Conservation (phyloP, 73 alveolate genomes). For the Blepharisma stoltei region DNA sequence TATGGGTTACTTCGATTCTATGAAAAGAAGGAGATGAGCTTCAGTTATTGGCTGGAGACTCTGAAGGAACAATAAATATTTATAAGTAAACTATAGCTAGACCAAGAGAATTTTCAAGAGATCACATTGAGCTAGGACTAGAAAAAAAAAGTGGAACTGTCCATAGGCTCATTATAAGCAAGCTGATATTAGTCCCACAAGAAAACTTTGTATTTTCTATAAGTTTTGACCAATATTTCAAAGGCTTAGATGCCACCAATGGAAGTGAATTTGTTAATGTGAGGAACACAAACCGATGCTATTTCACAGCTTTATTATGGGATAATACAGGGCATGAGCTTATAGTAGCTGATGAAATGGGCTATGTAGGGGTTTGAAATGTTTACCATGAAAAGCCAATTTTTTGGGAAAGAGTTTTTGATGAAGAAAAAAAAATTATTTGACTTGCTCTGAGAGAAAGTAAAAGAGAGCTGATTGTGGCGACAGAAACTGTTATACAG, state of each 20-base stretch:
- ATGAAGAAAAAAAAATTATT: slow-evolving; percentile 43
- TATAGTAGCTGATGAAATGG: slow-evolving; percentile 77
- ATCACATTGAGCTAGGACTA: slow-evolving; percentile 51
- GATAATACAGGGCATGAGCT: slow-evolving; percentile 52
- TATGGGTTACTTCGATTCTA: slow-evolving; percentile 74
- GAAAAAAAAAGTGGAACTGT: slow-evolving; percentile 62
- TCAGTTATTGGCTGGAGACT: slow-evolving; percentile 81
- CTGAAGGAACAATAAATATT: slow-evolving; percentile 81
- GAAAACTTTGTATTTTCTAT: slow-evolving; percentile 79
- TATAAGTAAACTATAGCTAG: slow-evolving; percentile 44
- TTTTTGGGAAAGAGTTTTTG: slow-evolving; percentile 58
- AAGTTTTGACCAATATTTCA: slow-evolving; percentile 73
- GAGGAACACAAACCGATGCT: slow-evolving; percentile 75
- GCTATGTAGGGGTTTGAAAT: slow-evolving; percentile 74
- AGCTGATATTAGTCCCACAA: slow-evolving; percentile 67
- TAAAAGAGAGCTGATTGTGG: slow-evolving; percentile 58
- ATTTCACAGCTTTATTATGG: slow-evolving; percentile 59
- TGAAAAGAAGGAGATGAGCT: slow-evolving; percentile 73
- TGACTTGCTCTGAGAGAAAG: slow-evolving; percentile 31
- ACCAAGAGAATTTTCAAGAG: slow-evolving; percentile 43
- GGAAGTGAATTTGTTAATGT: slow-evolving; percentile 71
- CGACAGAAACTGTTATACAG: slow-evolving; percentile 65
- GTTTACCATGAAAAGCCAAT: slow-evolving; percentile 81
- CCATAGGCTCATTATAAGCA: slow-evolving; percentile 72
- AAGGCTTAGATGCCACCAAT: slow-evolving; percentile 75